Conservation (phyloP, 345 rosid genomes). For the Salix exigua region DNA sequence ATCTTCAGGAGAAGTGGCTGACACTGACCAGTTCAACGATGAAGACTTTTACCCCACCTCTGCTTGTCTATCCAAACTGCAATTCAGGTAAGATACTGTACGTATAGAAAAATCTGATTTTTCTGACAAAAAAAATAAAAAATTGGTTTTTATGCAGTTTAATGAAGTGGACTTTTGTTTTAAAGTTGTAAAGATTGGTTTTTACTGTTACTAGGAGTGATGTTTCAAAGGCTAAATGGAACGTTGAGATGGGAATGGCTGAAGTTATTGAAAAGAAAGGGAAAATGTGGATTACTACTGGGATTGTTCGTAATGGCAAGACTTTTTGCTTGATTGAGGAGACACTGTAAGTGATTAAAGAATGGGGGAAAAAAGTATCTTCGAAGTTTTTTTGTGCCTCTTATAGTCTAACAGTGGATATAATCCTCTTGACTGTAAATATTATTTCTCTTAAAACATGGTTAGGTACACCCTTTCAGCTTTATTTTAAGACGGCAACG, state of each 20-base stretch:
- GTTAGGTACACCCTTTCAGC: too few relatives aligned
- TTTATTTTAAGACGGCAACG: too few relatives aligned
- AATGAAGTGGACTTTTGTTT: neutral
- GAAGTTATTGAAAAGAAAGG: conserved; percentile 70
- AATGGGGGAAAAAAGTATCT: neutral
- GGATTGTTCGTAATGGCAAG: conserved; percentile 53
- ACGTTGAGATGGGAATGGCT: conserved; percentile 48
- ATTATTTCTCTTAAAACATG: too few relatives aligned
- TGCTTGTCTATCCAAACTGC: conserved; percentile 29
- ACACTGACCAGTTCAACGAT: conserved; percentile 20
- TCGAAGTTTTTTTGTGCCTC: neutral
- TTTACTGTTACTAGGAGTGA: conserved; percentile 33
- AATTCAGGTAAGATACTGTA: conserved; percentile 23
- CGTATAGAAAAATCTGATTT: too few relatives aligned
- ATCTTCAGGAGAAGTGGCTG: conserved; percentile 19
- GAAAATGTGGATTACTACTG: conserved; percentile 76
- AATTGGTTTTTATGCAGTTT: neutral
- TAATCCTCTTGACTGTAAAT: too few relatives aligned
- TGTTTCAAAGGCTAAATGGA: conserved; percentile 69
- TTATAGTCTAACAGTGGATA: too few relatives aligned
- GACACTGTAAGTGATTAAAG: conserved; percentile 51
- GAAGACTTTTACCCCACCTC: conserved; percentile 19
- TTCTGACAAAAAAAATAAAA: neutral
- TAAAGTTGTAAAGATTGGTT: neutral
- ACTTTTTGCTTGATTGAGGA: conserved; percentile 66